Percentiles rank a stretch among this genome's conserved stretches.
Evolutionary conservation across 441 rosid genomes (phyloP).

Genomic region (Gossypium gossypioides): DNA sequence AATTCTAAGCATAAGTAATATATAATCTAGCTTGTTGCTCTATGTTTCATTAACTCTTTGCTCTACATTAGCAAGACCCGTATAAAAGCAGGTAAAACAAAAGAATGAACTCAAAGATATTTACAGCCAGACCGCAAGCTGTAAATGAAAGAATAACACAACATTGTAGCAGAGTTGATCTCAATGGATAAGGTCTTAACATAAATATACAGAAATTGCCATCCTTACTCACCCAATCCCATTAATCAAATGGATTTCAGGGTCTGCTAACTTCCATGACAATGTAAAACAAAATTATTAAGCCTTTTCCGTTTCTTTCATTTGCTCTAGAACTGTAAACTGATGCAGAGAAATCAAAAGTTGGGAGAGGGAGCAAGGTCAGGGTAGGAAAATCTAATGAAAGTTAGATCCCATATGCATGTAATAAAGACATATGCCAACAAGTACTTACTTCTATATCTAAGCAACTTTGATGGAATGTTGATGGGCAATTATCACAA

Average conservation of each 20-base stretch:
- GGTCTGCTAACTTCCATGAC: background rate
- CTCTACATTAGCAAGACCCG: background rate
- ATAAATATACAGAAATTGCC: background rate
- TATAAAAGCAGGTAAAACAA: background rate
- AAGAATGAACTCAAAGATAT: background rate
- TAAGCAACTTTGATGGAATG: slow-evolving; percentile 87
- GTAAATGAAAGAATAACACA: background rate
- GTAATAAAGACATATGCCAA: slow-evolving; percentile 2
- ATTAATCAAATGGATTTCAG: background rate
- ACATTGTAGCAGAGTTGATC: background rate
- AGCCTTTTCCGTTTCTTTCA: background rate
- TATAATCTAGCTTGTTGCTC: background rate
- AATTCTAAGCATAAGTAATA: background rate
- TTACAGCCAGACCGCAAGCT: background rate
- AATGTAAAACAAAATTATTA: background rate
- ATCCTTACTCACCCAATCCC: background rate
- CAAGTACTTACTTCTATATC: slow-evolving; percentile 51
- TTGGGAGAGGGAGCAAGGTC: background rate
- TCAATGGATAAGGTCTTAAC: background rate
- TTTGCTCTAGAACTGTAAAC: slow-evolving; percentile 2
- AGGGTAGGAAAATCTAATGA: background rate
- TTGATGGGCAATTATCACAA: slow-evolving; percentile 94
- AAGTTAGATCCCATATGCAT: background rate
- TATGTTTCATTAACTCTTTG: background rate
- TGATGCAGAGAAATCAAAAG: background rate